A percentile compares a stretch with the other conserved stretches of the same genome.
These are phyloP conservation scores for Linnemannia schmuckeri DNA, from an alignment of 192 early-diverging fungal genomes.

Conservation along the genomic window DNA sequence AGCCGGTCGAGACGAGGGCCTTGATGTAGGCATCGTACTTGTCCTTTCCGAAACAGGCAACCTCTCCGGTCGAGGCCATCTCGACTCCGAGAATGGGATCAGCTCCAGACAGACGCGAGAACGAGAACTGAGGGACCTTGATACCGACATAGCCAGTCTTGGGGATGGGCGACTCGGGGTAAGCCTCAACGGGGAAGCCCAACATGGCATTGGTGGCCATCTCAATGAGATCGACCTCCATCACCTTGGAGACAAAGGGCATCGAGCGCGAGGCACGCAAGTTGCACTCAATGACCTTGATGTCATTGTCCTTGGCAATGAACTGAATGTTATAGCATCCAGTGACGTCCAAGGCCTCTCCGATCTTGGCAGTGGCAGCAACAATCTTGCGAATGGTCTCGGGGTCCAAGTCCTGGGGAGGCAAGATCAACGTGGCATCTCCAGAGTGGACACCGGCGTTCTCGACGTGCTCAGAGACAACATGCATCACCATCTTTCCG, in stretches of 20 bases:
- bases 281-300: conserved; percentile 99
- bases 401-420: conserved; percentile 84
- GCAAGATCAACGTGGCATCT: conserved; percentile 94
- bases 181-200: conserved; percentile 82
- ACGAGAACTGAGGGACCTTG: conserved; percentile 99
- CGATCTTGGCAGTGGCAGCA: conserved; percentile 92
- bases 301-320: conserved; percentile 99
- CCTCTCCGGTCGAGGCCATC: conserved; percentile 99
- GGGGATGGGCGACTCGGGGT: conserved; percentile 78
- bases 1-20: conserved; percentile 93
- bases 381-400: conserved; percentile 96
- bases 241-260: conserved; percentile 98
- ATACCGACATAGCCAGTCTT: conserved; percentile 90
- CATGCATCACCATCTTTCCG: conserved; percentile 89
- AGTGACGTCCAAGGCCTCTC: conserved; percentile 93
- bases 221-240: conserved; percentile 95
- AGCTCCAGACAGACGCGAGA: conserved; percentile 94
- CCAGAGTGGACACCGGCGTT: conserved; percentile 98
- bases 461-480: conserved; percentile 96
- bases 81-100: conserved; percentile 99
- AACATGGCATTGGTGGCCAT: conserved; percentile 97
- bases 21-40: conserved; percentile 99
- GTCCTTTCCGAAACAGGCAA: conserved; percentile 96
- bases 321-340: conserved; percentile 99
- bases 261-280: conserved; percentile 96